Evolutionary conservation across 495 filamentous ascomycete genomes (phyloP).

Genomic region (Penicillium goetzii): DNA sequence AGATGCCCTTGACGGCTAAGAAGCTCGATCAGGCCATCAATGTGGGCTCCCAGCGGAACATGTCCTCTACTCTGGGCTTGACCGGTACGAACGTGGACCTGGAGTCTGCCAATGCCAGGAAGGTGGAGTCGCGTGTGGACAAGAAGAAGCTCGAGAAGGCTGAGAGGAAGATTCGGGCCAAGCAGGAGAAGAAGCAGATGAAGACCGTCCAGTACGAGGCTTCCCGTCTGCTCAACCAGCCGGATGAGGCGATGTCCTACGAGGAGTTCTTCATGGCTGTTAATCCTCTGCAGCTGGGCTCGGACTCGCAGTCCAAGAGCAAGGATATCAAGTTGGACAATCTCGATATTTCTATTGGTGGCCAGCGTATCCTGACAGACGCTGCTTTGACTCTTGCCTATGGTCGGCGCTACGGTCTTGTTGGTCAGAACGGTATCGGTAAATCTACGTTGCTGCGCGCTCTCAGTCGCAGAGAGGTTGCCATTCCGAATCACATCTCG

Average conservation of each 20-base stretch:
- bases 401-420: slow-evolving; percentile 92
- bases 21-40: slow-evolving; percentile 94
- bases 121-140: slow-evolving; percentile 97
- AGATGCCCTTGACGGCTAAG: slow-evolving; percentile 74
- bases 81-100: slow-evolving; percentile 84
- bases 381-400: slow-evolving; percentile 89
- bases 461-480: slow-evolving; percentile 88
- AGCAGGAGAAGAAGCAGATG: slow-evolving; percentile 97
- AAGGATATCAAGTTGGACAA: slow-evolving; percentile 99
- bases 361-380: slow-evolving; percentile 85
- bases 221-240: slow-evolving; percentile 82
- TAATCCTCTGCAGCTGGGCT: slow-evolving; percentile 89
- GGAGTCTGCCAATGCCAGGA: slow-evolving; percentile 86
- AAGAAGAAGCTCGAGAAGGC: slow-evolving; percentile 99
- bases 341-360: slow-evolving; percentile 90
- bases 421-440: slow-evolving; percentile 99
- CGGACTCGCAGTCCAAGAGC: slow-evolving; percentile 77
- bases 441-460: slow-evolving; percentile 94
- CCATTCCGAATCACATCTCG: slow-evolving; percentile 94
- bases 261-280: slow-evolving; percentile 99
- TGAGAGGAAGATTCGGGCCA: slow-evolving; percentile 95
- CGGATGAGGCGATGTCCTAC: slow-evolving; percentile 87
- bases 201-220: slow-evolving; percentile 98
- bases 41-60: slow-evolving; percentile 89
- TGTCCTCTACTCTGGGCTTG: slow-evolving; percentile 91